Evolutionary conservation across 1,284 basidiomycete species (phyloP).

Genomic region (Pisolithus thermaeus): DNA sequence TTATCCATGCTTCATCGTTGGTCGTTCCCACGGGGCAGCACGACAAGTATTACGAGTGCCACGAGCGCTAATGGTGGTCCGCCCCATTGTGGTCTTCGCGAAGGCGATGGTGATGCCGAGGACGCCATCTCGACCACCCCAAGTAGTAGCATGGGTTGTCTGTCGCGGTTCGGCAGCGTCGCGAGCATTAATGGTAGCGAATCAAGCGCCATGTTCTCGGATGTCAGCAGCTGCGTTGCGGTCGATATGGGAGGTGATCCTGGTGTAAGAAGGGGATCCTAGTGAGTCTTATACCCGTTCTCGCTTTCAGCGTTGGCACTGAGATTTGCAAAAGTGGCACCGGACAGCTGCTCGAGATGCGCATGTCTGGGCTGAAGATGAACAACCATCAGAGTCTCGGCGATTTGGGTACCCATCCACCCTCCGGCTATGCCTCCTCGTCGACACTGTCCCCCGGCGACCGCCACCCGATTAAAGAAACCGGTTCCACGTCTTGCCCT

Average conservation of each 20-base stretch:
- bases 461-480: constrained; percentile 32
- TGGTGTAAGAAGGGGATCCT: constrained; percentile 41
- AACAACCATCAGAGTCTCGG: constrained; percentile 17
- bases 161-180: constrained; percentile 55
- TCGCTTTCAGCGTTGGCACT: not conserved
- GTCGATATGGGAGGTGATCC: constrained; percentile 28
- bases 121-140: constrained; percentile 35
- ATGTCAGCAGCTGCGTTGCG: constrained; percentile 39
- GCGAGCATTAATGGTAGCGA: constrained; percentile 54
- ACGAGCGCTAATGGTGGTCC: not conserved
- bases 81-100: not conserved
- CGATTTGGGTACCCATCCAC: too few species aligned
- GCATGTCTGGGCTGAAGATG: constrained; percentile 45
- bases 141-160: constrained; percentile 39
- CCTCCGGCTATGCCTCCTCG: constrained; percentile 29
- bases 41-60: not conserved
- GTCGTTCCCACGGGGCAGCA: constrained; percentile 20
- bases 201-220: constrained; percentile 50
- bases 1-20: constrained; percentile 21
- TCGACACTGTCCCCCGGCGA: constrained; percentile 40
- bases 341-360: constrained; percentile 35
- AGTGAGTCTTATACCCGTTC: constrained; percentile 31
- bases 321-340: constrained; percentile 21
- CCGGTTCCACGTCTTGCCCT: constrained; percentile 19
- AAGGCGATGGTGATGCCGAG: not conserved